Evolutionary conservation across 176 grass and related monocot species (phyloP).

Genomic region (Phoenix roebelenii): DNA sequence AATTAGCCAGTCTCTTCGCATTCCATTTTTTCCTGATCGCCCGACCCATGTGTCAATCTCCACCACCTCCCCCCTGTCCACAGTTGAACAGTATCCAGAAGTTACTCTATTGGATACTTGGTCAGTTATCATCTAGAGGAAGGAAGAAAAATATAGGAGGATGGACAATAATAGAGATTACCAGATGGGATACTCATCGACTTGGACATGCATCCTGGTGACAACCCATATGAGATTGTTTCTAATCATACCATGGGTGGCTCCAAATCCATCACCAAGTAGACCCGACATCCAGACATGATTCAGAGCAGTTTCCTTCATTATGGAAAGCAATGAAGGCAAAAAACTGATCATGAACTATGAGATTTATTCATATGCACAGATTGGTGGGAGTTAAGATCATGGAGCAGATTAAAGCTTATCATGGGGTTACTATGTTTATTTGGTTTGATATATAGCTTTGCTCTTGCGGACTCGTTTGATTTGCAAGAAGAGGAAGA

Average conservation of each 20-base stretch:
- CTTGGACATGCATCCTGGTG: conserved; percentile 55
- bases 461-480: too few relatives aligned
- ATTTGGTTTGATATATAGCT: too few relatives aligned
- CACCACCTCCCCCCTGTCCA: conserved; percentile 53
- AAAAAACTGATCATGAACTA: too few relatives aligned
- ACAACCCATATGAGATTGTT: conserved; percentile 76
- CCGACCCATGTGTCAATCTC: conserved; percentile 62
- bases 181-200: conserved; percentile 58
- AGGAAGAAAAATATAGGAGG: too few relatives aligned
- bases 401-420: too few relatives aligned
- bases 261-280: conserved; percentile 59
- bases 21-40: conserved; percentile 57
- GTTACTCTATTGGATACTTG: too few relatives aligned
- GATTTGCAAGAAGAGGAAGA: too few relatives aligned
- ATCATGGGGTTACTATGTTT: too few relatives aligned
- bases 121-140: background rate
- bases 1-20: conserved; percentile 61
- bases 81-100: too few relatives aligned
- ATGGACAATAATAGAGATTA: background rate
- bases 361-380: too few relatives aligned
- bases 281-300: conserved; percentile 70
- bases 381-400: too few relatives aligned
- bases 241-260: conserved; percentile 62
- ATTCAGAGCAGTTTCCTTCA: conserved; percentile 55
- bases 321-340: too few relatives aligned